Evolutionary conservation across 139 green algal genomes (phyloP).

Genomic region (Chara braunii): DNA sequence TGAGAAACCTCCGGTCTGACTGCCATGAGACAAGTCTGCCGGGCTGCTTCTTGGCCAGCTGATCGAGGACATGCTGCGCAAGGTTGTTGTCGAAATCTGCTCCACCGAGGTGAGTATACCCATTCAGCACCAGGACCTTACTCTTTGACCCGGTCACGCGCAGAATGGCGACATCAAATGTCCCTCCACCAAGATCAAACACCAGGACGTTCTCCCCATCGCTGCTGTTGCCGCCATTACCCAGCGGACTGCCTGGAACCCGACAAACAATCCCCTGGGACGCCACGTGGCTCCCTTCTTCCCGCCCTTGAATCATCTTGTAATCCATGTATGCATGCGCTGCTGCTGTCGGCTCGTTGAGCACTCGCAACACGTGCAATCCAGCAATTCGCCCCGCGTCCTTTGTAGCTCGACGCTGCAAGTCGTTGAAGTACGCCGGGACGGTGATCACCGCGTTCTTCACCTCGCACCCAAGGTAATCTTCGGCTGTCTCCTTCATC

Average conservation of each 20-base stretch:
- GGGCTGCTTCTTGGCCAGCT: no score
- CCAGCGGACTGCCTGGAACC: no score
- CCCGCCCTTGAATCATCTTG: no score
- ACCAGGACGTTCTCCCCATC: constrained; percentile 24
- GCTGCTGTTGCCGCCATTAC: constrained; percentile 52
- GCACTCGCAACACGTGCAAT: constrained; percentile 31
- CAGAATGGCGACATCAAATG: constrained; percentile 42
- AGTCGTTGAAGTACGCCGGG: constrained; percentile 96
- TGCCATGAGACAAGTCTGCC: no score
- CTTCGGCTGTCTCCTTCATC: constrained; percentile 79
- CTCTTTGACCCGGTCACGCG: constrained; percentile 29
- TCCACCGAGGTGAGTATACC: constrained; percentile 46
- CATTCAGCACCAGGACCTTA: constrained; percentile 18
- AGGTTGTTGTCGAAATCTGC: no score
- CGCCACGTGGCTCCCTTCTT: no score
- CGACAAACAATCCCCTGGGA: no score
- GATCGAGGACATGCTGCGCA: no score
- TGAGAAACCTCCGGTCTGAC: no score
- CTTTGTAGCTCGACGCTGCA: constrained; percentile 61
- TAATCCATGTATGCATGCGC: constrained; percentile 33
- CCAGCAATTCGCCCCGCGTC: constrained; percentile 59
- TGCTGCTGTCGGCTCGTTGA: constrained; percentile 39
- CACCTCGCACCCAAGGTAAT: constrained; percentile 67
- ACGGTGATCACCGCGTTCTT: constrained; percentile 78
- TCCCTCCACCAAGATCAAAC: constrained; percentile 60